phyloP scores from a whole-genome alignment of 1,284 basidiomycete species.

The Moesziomyces aphidis region DNA sequence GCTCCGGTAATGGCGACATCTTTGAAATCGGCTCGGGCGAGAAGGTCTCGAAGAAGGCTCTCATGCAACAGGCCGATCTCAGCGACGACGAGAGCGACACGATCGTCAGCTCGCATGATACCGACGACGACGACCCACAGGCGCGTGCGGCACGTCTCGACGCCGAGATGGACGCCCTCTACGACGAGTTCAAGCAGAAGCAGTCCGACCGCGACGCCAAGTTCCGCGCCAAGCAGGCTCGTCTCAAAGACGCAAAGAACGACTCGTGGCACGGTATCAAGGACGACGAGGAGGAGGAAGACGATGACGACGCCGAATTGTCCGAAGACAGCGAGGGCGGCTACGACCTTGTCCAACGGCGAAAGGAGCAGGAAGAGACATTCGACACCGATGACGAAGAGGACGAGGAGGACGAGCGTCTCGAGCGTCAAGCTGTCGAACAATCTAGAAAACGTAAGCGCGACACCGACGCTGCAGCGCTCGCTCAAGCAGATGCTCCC shows the following conservation, averaged over 20 bases:
- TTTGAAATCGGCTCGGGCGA: conserved; percentile 59
- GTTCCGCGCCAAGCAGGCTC: conserved; percentile 85
- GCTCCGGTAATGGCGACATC: conserved; percentile 54
- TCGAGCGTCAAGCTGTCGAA: conserved; percentile 60
- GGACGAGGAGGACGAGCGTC: conserved; percentile 68
- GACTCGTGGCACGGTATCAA: conserved; percentile 66
- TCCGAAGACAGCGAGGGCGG: conserved; percentile 72
- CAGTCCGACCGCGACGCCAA: conserved; percentile 88
- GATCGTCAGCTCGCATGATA: conserved; percentile 75
- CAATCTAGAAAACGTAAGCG: conserved; percentile 57
- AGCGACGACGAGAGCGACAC: conserved; percentile 70
- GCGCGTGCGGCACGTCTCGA: conserved; percentile 74
- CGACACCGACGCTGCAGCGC: conserved; percentile 8
- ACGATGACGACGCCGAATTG: conserved; percentile 67
- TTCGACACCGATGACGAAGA: conserved; percentile 71
- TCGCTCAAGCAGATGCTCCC: conserved; percentile 2
- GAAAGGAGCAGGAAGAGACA: conserved; percentile 74
- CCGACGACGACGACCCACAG: conserved; percentile 71
- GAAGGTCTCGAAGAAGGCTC: conserved; percentile 25
- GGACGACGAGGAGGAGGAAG: conserved; percentile 59
- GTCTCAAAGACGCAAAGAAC: conserved; percentile 76
- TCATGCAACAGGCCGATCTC: conserved; percentile 69
- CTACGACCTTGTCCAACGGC: conserved; percentile 78
- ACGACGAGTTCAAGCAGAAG: conserved; percentile 86
- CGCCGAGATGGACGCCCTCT: conserved; percentile 85